These are phyloP conservation scores for Neurospora sp. DNA, from an alignment of 495 filamentous ascomycete genomes.

Conservation along the genomic window DNA sequence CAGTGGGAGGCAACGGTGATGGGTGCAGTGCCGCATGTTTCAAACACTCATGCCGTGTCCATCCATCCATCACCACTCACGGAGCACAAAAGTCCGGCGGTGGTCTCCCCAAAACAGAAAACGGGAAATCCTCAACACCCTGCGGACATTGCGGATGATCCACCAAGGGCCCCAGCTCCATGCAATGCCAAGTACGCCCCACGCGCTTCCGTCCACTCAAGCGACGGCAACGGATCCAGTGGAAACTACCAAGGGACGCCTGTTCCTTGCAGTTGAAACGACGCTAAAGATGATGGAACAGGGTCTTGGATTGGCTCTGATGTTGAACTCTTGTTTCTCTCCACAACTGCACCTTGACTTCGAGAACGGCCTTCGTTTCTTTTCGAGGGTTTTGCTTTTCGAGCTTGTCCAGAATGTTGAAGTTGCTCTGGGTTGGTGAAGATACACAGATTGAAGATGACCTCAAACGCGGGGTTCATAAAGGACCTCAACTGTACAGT, in stretches of 20 bases:
- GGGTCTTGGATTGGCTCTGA: not conserved
- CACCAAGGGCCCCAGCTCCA: not conserved
- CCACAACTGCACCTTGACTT: not conserved
- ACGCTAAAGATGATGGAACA: conserved; percentile 6
- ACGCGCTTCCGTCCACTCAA: not conserved
- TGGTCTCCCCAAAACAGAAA: not conserved
- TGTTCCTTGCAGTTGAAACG: conserved; percentile 28
- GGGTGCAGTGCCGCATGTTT: not conserved
- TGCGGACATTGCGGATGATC: not conserved
- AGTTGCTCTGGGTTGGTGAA: not conserved
- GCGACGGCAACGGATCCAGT: conserved; percentile 1
- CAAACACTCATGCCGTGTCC: not conserved
- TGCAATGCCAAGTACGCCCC: conserved; percentile 1
- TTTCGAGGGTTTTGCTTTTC: not conserved
- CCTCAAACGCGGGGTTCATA: not conserved
- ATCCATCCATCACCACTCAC: not conserved
- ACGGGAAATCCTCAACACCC: not conserved
- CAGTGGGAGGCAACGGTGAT: not conserved
- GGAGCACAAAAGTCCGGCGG: not conserved
- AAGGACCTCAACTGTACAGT: not conserved
- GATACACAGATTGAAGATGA: not conserved
- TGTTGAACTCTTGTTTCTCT: not conserved
- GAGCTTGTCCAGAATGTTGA: not conserved
- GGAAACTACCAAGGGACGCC: conserved; percentile 1
- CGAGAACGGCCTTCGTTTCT: not conserved